These are phyloP conservation scores for Echeveria elegans DNA, from an alignment of 164 flowering plant genomes.

Conservation along the genomic window DNA sequence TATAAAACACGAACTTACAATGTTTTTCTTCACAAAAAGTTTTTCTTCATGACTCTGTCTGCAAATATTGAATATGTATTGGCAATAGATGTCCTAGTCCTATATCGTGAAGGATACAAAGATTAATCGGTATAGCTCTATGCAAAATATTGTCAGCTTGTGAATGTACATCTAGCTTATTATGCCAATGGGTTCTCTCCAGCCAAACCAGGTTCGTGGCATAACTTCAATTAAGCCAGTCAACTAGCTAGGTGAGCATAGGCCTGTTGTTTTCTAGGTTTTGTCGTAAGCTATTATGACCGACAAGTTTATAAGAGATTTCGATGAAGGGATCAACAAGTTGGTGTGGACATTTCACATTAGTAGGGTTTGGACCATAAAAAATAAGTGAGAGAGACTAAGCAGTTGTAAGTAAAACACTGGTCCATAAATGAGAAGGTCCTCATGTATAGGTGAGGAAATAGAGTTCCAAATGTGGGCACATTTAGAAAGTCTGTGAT, in stretches of 20 bases:
- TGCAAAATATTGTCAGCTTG: no score
- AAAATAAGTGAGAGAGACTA: neutral
- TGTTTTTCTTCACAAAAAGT: no score
- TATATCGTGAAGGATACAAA: no score
- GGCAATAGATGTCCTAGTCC: no score
- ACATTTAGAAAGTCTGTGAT: neutral
- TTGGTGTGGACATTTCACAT: constrained; percentile 2
- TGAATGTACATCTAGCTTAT: no score
- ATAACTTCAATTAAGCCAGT: neutral
- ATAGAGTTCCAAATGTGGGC: constrained; percentile 6
- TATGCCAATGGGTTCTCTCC: no score
- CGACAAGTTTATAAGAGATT: neutral
- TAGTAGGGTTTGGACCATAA: constrained; percentile 5
- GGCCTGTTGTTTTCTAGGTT: neutral
- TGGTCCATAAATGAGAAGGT: constrained; percentile 2
- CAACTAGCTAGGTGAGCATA: neutral
- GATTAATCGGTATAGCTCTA: no score
- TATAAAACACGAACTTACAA: no score
- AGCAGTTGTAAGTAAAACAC: neutral
- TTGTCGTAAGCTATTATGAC: neutral
- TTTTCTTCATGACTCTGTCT: no score
- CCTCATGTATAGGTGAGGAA: neutral
- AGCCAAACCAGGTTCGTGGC: neutral
- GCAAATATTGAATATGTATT: no score
- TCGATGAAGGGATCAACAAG: neutral